These are phyloP conservation scores for Neonectria neomacrospora DNA, from an alignment of 2,329 filamentous ascomycete genomes.

Conservation along the genomic window DNA sequence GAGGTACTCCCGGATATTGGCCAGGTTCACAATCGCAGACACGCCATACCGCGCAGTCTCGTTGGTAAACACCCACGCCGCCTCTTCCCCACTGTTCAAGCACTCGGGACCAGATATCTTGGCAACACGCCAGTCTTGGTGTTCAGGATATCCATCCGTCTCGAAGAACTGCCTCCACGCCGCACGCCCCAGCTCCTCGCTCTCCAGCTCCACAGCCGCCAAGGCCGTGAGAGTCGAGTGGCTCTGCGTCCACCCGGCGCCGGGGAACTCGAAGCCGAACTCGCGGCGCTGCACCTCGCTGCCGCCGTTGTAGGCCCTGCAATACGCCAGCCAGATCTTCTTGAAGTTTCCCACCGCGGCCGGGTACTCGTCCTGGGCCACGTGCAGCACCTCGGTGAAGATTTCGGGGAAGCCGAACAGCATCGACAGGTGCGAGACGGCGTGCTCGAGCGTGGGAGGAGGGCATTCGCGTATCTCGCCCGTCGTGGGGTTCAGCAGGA, in stretches of 20 bases:
- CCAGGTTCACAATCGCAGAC: slow-evolving; percentile 30
- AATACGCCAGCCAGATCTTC: slow-evolving; percentile 29
- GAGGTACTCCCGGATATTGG: slow-evolving; percentile 28
- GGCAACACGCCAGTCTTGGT: slow-evolving; percentile 18
- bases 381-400: slow-evolving; percentile 28
- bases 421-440: slow-evolving; percentile 35
- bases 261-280: slow-evolving; percentile 33
- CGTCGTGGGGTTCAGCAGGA: slow-evolving; percentile 31
- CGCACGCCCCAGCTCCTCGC: slow-evolving; percentile 15
- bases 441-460: slow-evolving; percentile 27
- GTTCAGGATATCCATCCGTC: slow-evolving; percentile 27
- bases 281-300: slow-evolving; percentile 24
- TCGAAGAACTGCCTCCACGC: slow-evolving; percentile 33
- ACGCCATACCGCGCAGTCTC: slow-evolving; percentile 32
- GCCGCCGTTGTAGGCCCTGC: slow-evolving; percentile 31
- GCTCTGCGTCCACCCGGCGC: slow-evolving; percentile 29
- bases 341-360: slow-evolving; percentile 15
- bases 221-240: slow-evolving; percentile 34
- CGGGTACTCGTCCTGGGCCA: slow-evolving; percentile 25
- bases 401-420: slow-evolving; percentile 34
- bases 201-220: slow-evolving; percentile 28
- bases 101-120: slow-evolving; percentile 24
- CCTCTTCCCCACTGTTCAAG: slow-evolving; percentile 29
- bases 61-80: slow-evolving; percentile 27
- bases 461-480: slow-evolving; percentile 34